Evolutionary conservation across 2,329 filamentous ascomycete species (phyloP).

Genomic region (Emergomyces orientalis): DNA sequence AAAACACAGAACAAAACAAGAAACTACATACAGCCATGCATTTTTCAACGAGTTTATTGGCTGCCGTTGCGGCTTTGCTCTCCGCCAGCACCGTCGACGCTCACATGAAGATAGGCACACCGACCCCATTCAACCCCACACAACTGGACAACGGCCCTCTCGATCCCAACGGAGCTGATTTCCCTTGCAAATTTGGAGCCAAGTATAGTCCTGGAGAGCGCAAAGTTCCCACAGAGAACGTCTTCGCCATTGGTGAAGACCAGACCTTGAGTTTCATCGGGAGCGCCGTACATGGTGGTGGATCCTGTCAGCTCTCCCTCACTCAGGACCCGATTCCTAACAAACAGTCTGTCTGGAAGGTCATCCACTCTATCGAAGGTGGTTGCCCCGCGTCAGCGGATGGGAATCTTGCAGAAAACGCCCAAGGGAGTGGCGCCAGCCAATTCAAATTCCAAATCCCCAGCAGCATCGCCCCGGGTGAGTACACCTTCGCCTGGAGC

Average conservation of each 20-base stretch:
- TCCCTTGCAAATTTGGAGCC: slow-evolving; percentile 64
- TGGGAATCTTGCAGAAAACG: slow-evolving; percentile 50
- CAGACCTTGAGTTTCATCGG: slow-evolving; percentile 60
- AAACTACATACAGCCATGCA: slow-evolving; percentile 19
- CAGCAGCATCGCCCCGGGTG: slow-evolving; percentile 58
- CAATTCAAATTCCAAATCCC: slow-evolving; percentile 65
- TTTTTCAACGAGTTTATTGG: slow-evolving; percentile 21
- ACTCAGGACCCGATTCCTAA: slow-evolving; percentile 66
- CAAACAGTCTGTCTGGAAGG: slow-evolving; percentile 64
- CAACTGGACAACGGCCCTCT: slow-evolving; percentile 58
- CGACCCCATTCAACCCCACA: slow-evolving; percentile 51
- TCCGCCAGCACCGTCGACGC: slow-evolving; percentile 51
- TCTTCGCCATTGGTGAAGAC: slow-evolving; percentile 53
- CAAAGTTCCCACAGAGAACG: slow-evolving; percentile 37
- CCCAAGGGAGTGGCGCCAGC: slow-evolving; percentile 41
- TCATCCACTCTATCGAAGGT: slow-evolving; percentile 79
- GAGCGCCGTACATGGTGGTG: slow-evolving; percentile 74
- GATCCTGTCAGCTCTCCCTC: slow-evolving; percentile 81
- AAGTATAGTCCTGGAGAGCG: slow-evolving; percentile 30
- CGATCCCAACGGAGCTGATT: slow-evolving; percentile 51
- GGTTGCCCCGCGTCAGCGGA: slow-evolving; percentile 61
- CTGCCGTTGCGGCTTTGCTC: slow-evolving; percentile 42
- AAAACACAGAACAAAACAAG: neutral
- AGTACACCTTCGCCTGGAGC: slow-evolving; percentile 79
- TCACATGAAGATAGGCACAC: slow-evolving; percentile 66